Evolutionary conservation across 805 yeast genomes (phyloP).

Genomic region (Teunomyces cretensis): DNA sequence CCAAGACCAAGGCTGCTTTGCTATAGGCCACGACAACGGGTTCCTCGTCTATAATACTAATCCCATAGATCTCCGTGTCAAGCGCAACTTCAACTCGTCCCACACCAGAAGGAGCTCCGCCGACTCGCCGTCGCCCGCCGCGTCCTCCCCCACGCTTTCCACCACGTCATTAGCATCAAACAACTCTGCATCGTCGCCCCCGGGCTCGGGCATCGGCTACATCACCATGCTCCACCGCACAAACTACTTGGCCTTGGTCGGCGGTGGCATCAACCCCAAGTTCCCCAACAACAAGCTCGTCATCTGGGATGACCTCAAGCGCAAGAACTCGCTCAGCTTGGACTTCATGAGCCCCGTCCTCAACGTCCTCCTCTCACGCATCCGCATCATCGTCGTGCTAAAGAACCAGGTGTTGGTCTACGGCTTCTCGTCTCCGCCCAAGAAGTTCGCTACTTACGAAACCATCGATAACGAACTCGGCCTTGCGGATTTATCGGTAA

Average conservation of each 20-base stretch:
- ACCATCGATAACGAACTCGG: slow-evolving; percentile 65
- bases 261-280: slow-evolving; percentile 82
- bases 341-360: slow-evolving; percentile 77
- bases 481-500: slow-evolving; percentile 54
- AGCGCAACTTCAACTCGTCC: slow-evolving; percentile 30
- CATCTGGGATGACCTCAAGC: slow-evolving; percentile 90
- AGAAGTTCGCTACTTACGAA: slow-evolving; percentile 59
- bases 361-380: slow-evolving; percentile 71
- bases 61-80: slow-evolving; percentile 77
- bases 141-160: background rate
- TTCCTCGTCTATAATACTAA: slow-evolving; percentile 83
- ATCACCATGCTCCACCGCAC: slow-evolving; percentile 86
- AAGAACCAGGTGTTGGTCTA: slow-evolving; percentile 68
- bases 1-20: slow-evolving; percentile 89
- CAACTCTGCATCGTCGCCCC: slow-evolving; percentile 5
- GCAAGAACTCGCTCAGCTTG: slow-evolving; percentile 66
- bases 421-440: slow-evolving; percentile 80
- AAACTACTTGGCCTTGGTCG: slow-evolving; percentile 84
- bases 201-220: slow-evolving; percentile 66
- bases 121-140: background rate
- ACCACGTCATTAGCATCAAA: background rate
- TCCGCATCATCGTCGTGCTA: slow-evolving; percentile 71
- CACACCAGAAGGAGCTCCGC: background rate
- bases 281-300: slow-evolving; percentile 77
- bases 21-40: slow-evolving; percentile 77